These are phyloP conservation scores for Scedosporium apiospermum DNA, from an alignment of 2,329 filamentous ascomycete genomes.

Conservation along the genomic window DNA sequence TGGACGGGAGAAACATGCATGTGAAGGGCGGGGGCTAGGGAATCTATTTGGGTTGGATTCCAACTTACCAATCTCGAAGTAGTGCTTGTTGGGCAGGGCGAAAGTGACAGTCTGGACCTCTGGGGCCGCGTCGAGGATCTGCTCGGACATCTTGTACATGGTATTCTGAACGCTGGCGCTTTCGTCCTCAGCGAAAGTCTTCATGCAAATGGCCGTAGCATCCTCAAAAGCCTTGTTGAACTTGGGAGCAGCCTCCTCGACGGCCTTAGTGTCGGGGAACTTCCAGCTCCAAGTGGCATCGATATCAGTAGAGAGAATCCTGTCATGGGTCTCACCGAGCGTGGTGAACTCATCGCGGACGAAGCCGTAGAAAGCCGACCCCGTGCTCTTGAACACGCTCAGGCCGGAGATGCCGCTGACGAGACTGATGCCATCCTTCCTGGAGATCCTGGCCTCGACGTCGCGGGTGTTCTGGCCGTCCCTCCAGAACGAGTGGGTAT, in stretches of 20 bases:
- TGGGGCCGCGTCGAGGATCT: conserved; percentile 69
- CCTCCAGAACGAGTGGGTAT: conserved; percentile 90
- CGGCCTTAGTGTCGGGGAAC: conserved; percentile 57
- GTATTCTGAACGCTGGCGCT: conserved; percentile 92
- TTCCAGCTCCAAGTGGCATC: conserved; percentile 80
- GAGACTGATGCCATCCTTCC: conserved; percentile 63
- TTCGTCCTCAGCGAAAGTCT: conserved; percentile 81
- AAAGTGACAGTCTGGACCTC: conserved; percentile 68
- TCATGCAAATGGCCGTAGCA: conserved; percentile 79
- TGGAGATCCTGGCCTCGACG: conserved; percentile 62
- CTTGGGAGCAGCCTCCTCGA: conserved; percentile 50
- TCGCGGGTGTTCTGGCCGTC: conserved; percentile 83
- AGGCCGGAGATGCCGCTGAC: conserved; percentile 71
- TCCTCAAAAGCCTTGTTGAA: conserved; percentile 74
- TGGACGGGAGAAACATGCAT: background rate
- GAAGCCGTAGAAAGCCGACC: conserved; percentile 92
- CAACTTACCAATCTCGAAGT: conserved; percentile 81
- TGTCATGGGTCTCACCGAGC: conserved; percentile 83
- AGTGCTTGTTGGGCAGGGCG: conserved; percentile 93
- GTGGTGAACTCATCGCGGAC: conserved; percentile 89
- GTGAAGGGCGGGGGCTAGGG: background rate
- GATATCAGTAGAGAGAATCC: conserved; percentile 89
- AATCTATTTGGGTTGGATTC: background rate
- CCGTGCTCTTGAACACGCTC: conserved; percentile 90
- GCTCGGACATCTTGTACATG: conserved; percentile 97